Evolutionary conservation across 2,329 filamentous ascomycete species (phyloP).

Genomic region (Exophiala alcalophila): DNA sequence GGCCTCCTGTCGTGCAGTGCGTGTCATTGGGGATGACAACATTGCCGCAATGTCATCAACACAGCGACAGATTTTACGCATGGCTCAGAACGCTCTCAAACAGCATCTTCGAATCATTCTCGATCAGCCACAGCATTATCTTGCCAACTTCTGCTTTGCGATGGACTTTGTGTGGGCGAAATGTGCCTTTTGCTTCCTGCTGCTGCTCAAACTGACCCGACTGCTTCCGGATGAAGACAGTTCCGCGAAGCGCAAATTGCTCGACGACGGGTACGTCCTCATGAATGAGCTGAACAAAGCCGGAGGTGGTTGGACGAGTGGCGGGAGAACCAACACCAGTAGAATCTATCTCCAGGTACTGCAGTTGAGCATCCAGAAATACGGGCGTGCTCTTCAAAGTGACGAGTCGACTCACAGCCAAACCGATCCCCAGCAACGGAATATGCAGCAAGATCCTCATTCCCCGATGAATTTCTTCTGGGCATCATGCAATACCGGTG

Average conservation of each 20-base stretch:
- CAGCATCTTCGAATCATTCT: constrained; percentile 52
- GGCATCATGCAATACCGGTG: constrained; percentile 40
- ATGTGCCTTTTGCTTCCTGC: constrained; percentile 55
- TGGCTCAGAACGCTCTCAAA: constrained; percentile 52
- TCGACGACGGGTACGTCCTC: constrained; percentile 45
- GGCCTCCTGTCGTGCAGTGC: constrained; percentile 51
- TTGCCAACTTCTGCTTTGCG: constrained; percentile 52
- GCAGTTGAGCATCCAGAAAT: constrained; percentile 51
- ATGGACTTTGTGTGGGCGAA: constrained; percentile 61
- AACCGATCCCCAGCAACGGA: not conserved
- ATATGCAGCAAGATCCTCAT: constrained; percentile 1
- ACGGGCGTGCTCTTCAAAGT: constrained; percentile 46
- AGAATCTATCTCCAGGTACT: constrained; percentile 52
- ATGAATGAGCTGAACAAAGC: constrained; percentile 43
- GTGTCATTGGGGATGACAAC: constrained; percentile 50
- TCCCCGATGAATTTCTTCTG: constrained; percentile 34
- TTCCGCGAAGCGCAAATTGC: constrained; percentile 39
- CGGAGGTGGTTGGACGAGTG: constrained; percentile 28
- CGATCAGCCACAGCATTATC: constrained; percentile 46
- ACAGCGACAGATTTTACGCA: constrained; percentile 49
- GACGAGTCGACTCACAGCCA: constrained; percentile 3
- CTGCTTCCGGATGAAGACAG: constrained; percentile 46
- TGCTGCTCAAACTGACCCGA: constrained; percentile 53
- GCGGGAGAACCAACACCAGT: constrained; percentile 41
- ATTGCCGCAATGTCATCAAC: constrained; percentile 50